Evolutionary conservation across 1,139 yeast species (phyloP).

Genomic region (Arxiozyma telluris): DNA sequence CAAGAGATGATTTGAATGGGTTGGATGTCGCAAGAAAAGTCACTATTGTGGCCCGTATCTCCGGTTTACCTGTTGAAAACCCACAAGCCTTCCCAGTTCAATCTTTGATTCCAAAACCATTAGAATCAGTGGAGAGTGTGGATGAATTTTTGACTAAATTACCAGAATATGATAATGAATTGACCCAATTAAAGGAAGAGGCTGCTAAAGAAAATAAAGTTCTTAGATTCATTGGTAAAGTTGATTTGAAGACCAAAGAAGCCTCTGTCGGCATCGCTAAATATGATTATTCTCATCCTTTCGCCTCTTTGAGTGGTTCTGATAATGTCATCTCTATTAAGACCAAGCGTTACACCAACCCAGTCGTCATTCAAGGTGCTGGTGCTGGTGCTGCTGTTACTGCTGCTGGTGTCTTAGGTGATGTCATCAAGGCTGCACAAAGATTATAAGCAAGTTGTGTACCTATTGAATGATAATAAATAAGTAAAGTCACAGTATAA

Average conservation of each 20-base stretch:
- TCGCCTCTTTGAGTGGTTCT: conserved; percentile 84
- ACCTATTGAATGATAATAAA: neutral
- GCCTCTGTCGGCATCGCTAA: conserved; percentile 85
- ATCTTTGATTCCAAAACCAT: conserved; percentile 78
- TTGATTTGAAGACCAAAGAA: conserved; percentile 58
- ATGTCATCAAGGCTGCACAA: conserved; percentile 82
- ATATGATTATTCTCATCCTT: conserved; percentile 68
- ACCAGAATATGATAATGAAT: conserved; percentile 73
- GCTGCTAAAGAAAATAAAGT: conserved; percentile 83
- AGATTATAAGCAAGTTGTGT: conserved; percentile 38
- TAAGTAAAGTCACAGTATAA: neutral
- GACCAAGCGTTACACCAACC: conserved; percentile 85
- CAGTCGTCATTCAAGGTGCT: conserved; percentile 94
- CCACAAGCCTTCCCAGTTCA: conserved; percentile 95
- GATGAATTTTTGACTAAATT: conserved; percentile 72
- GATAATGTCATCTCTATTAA: conserved; percentile 91
- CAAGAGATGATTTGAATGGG: conserved; percentile 97
- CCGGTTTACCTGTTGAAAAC: conserved; percentile 80
- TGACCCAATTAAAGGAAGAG: conserved; percentile 65
- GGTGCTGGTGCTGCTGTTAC: conserved; percentile 47
- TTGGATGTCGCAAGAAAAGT: conserved; percentile 97
- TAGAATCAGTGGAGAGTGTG: conserved; percentile 65
- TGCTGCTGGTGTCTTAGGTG: conserved; percentile 96
- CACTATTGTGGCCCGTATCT: conserved; percentile 84
- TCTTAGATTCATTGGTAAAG: conserved; percentile 84